Evolutionary conservation across 805 yeast genomes (phyloP).

Genomic region (Spathaspora passalidarum): DNA sequence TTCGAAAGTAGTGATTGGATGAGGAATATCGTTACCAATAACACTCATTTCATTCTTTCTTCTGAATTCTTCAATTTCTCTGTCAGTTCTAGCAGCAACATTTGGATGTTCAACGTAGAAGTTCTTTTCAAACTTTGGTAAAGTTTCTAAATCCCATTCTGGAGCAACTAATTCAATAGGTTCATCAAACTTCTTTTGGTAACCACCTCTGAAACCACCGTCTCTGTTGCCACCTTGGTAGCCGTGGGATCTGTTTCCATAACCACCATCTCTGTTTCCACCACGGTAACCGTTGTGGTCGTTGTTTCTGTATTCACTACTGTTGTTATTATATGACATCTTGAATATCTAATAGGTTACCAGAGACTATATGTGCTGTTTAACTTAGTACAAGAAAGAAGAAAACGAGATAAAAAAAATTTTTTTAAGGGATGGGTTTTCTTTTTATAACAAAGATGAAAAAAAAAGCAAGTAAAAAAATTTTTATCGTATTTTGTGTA

Average conservation of each 20-base stretch:
- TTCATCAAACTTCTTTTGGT: constrained; percentile 23
- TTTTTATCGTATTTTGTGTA: constrained; percentile 1
- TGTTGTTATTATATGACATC: constrained; percentile 43
- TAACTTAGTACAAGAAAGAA: constrained; percentile 3
- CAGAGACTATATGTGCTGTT: neutral
- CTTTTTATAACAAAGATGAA: neutral
- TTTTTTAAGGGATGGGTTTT: constrained; percentile 1
- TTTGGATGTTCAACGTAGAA: constrained; percentile 83
- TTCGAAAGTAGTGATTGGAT: constrained; percentile 88
- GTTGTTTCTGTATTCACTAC: constrained; percentile 29
- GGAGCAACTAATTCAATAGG: constrained; percentile 58
- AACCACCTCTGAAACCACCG: constrained; percentile 27
- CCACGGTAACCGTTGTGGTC: constrained; percentile 21
- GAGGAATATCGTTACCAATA: constrained; percentile 81
- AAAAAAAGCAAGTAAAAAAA: constrained; percentile 5
- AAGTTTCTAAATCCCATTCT: constrained; percentile 71
- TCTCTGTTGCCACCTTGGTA: constrained; percentile 24
- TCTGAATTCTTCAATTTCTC: constrained; percentile 75
- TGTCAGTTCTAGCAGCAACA: constrained; percentile 72
- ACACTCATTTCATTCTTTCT: constrained; percentile 81
- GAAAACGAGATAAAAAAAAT: constrained; percentile 1
- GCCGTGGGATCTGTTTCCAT: constrained; percentile 21
- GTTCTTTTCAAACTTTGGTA: constrained; percentile 92
- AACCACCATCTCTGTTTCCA: constrained; percentile 29
- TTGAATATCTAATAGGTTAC: constrained; percentile 5